Evolutionary conservation across 2,329 filamentous ascomycete genomes (phyloP).

Genomic region (Trichoderma sp.): DNA sequence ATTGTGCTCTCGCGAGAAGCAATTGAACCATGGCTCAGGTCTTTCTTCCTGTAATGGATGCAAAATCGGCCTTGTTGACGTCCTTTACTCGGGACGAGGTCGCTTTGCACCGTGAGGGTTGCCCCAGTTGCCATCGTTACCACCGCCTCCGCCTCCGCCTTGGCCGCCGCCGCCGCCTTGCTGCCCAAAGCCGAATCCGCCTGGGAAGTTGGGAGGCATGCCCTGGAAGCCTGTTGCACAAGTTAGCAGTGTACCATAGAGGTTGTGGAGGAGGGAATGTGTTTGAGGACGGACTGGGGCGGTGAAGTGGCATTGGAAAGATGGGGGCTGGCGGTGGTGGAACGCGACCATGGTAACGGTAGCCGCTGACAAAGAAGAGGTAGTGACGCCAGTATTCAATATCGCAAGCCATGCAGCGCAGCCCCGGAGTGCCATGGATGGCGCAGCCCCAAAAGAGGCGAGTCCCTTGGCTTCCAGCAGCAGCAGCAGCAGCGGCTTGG

Average conservation of each 20-base stretch:
- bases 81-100: conserved; percentile 64
- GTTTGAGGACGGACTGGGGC: neutral
- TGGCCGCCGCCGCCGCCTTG: conserved; percentile 42
- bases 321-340: conserved; percentile 7
- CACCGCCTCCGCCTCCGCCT: conserved; percentile 26
- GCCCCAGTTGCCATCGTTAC: conserved; percentile 60
- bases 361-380: neutral
- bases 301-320: conserved; percentile 3
- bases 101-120: conserved; percentile 82
- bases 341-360: neutral
- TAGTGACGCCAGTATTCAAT: conserved; percentile 14
- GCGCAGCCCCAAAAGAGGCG: neutral
- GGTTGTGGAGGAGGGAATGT: neutral
- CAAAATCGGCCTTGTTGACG: neutral
- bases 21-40: neutral
- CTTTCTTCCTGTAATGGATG: neutral
- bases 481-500: neutral
- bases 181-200: conserved; percentile 63
- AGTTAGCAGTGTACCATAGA: conserved; percentile 25
- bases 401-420: neutral
- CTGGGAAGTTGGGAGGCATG: conserved; percentile 69
- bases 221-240: conserved; percentile 58
- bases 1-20: neutral
- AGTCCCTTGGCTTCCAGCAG: neutral
- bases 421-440: neutral